phyloP scores from a whole-genome alignment of 148 eudicot genomes.

The Persicaria maculosa region DNA sequence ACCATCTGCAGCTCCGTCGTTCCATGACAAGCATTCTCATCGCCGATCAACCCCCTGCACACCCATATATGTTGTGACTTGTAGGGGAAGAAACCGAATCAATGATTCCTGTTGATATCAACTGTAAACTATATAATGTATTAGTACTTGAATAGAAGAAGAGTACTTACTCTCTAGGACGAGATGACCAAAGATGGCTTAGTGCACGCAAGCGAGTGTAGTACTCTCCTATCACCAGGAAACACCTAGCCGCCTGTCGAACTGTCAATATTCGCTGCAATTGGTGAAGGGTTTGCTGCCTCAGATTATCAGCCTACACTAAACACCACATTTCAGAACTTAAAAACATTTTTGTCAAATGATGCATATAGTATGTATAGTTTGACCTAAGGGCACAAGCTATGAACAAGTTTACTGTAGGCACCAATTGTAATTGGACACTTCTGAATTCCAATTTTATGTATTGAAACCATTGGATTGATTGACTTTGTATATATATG shows the following conservation, averaged over 20 bases:
- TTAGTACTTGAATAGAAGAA: neutral
- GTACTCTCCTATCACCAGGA: slow-evolving; percentile 84
- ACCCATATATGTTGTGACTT: neutral
- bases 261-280: slow-evolving; percentile 64
- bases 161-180: slow-evolving; percentile 92
- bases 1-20: slow-evolving; percentile 61
- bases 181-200: slow-evolving; percentile 93
- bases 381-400: neutral
- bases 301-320: slow-evolving; percentile 84
- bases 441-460: slow-evolving; percentile 15
- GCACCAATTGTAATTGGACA: slow-evolving; percentile 22
- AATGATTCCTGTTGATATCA: no score
- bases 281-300: slow-evolving; percentile 92
- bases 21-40: slow-evolving; percentile 66
- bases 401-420: neutral
- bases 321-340: neutral
- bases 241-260: slow-evolving; percentile 84
- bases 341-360: neutral
- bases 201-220: slow-evolving; percentile 84
- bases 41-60: slow-evolving; percentile 50
- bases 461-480: neutral
- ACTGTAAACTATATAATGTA: no score
- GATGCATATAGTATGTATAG: neutral
- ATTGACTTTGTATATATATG: slow-evolving; percentile 1
- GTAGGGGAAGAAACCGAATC: neutral